Evolutionary conservation across 495 filamentous ascomycete genomes (phyloP).

Genomic region (Terfezia claveryi): DNA sequence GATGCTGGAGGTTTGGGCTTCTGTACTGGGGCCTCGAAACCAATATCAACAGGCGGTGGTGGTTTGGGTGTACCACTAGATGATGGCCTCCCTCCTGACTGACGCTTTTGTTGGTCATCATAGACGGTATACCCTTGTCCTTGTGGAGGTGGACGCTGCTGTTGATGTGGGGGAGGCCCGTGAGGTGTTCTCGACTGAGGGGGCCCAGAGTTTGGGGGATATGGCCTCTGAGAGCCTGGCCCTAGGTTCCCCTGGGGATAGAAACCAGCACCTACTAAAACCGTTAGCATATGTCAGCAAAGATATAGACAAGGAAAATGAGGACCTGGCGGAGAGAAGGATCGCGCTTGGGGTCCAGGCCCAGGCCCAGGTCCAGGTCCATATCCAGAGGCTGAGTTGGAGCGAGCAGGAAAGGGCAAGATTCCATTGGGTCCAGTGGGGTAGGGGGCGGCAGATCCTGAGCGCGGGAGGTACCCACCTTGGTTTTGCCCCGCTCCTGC

Average conservation of each 20-base stretch:
- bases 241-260: not conserved
- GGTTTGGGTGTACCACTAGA: not conserved
- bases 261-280: not conserved
- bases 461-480: constrained; percentile 9
- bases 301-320: constrained; percentile 5
- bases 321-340: constrained; percentile 10
- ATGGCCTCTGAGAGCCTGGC: not conserved
- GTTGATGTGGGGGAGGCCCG: too few relatives aligned
- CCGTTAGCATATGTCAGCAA: not conserved
- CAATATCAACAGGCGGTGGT: constrained; percentile 12
- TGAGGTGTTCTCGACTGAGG: not conserved
- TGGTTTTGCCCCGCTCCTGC: constrained; percentile 7
- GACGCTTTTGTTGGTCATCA: too few relatives aligned
- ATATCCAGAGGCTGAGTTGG: constrained; percentile 22
- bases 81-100: not conserved
- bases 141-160: too few relatives aligned
- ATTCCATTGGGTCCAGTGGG: constrained; percentile 8
- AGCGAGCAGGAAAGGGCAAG: constrained; percentile 25
- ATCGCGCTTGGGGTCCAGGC: constrained; percentile 9
- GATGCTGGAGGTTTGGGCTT: not conserved
- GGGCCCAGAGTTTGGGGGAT: too few relatives aligned
- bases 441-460: constrained; percentile 13
- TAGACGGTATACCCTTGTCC: too few relatives aligned
- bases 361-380: not conserved
- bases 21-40: constrained; percentile 15